phyloP scores from a whole-genome alignment of 441 rosid species.

The Euphorbia celastroides region DNA sequence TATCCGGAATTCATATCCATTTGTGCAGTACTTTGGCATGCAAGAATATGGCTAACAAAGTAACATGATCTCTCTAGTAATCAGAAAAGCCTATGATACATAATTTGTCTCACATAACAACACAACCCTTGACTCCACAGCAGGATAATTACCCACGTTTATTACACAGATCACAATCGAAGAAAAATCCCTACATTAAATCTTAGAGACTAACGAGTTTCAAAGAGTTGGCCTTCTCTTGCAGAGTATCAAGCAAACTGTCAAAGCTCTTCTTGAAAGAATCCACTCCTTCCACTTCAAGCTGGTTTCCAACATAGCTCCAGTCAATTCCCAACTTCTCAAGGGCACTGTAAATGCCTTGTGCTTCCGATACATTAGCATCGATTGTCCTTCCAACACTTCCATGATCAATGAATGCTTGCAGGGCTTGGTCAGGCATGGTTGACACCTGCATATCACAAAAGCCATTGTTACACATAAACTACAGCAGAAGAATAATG shows the following conservation, averaged over 20 bases:
- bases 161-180: constrained; percentile 21
- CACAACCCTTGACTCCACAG: constrained; percentile 13
- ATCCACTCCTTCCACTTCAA: constrained; percentile 88
- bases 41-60: too few relatives aligned
- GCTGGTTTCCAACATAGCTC: constrained; percentile 71
- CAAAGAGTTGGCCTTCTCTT: constrained; percentile 92
- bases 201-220: constrained; percentile 61
- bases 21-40: too few relatives aligned
- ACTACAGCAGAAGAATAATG: too few relatives aligned
- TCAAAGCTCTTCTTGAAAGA: constrained; percentile 93
- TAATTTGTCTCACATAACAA: constrained; percentile 17
- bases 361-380: constrained; percentile 77
- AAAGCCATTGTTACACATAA: too few relatives aligned
- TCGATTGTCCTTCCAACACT: constrained; percentile 81
- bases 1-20: too few relatives aligned
- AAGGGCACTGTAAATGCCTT: constrained; percentile 89
- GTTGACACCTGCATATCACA: constrained; percentile 71
- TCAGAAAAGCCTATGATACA: too few relatives aligned
- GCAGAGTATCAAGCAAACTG: constrained; percentile 82
- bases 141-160: constrained; percentile 31
- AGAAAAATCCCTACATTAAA: constrained; percentile 1
- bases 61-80: too few relatives aligned
- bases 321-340: constrained; percentile 97
- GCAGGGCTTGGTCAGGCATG: constrained; percentile 99
- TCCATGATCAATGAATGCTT: constrained; percentile 86